Conservation (phyloP, 2,329 filamentous ascomycete genomes). For the Didymella glomerata region DNA sequence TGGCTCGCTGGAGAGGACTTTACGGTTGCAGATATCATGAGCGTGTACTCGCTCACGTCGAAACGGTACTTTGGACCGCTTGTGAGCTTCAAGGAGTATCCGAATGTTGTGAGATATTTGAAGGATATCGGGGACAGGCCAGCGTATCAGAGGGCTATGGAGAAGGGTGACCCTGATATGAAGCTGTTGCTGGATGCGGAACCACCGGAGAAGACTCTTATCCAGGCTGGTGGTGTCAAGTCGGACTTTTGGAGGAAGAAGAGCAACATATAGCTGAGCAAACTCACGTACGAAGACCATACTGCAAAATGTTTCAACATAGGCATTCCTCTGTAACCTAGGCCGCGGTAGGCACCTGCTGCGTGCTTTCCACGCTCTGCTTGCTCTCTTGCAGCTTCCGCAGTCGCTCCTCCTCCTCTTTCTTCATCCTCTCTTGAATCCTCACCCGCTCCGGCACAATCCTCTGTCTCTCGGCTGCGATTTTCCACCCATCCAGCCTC, state of each 20-base stretch:
- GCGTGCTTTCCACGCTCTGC: constrained; percentile 21
- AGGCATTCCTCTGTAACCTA: constrained; percentile 7
- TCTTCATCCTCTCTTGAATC: constrained; percentile 61
- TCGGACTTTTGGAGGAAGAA: constrained; percentile 31
- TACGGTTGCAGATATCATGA: constrained; percentile 71
- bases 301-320: no score
- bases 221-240: constrained; percentile 26
- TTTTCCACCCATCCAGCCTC: constrained; percentile 62
- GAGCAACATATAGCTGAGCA: constrained; percentile 1
- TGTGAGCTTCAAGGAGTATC: constrained; percentile 25
- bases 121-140: constrained; percentile 27
- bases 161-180: constrained; percentile 58
- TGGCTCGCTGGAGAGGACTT: constrained; percentile 69
- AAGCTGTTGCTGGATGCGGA: constrained; percentile 36
- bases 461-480: constrained; percentile 58
- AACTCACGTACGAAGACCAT: no score
- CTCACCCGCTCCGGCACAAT: constrained; percentile 61
- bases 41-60: constrained; percentile 67
- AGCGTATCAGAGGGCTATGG: constrained; percentile 59
- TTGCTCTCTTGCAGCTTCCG: constrained; percentile 38
- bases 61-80: constrained; percentile 59
- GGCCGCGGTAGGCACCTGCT: constrained; percentile 27
- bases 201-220: constrained; percentile 26
- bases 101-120: constrained; percentile 32
- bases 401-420: constrained; percentile 58